Base-by-base conservation (phyloP, 2,329 filamentous ascomycete genomes). In the Trichoderma hamatum region DNA sequence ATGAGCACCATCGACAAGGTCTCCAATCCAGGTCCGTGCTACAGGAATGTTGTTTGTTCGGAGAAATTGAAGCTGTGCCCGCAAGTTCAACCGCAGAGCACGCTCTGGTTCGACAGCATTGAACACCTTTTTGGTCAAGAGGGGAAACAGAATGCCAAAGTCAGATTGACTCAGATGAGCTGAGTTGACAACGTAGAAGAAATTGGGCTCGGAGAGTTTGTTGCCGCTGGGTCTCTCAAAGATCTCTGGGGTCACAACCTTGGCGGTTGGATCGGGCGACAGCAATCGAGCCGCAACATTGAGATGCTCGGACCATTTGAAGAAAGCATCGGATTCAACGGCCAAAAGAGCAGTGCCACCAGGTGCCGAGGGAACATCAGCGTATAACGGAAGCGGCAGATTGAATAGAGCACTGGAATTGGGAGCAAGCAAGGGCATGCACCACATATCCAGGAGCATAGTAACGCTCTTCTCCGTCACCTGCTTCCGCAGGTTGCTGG, bases 161-260 rank as follows among this genome's bases (percentile, higher is more conserved):
- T 97, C 93, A 24, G 89, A 92, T 79, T 96, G 93, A 69, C 87
- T 92, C 30, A 96, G 85, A 76, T 97, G 93, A 0, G 93, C 92
- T n/a, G 90, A 91, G 55, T 86, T 83, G 16, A 84, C 77, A 3
- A 92, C 89, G 77, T 92, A 95, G 81, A 92, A 96, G 75, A 95
- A 88, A 73, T 90, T 86, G 5, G 92, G 89, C 68, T 84, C 82
- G 0, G 80, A 73, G 16, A 86, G 78, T 67, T 76, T 78, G 32
- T 81, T 77, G 10, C 82, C 83, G 67, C 81, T 80, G 4, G 79
- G 79, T 3, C 81, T 78, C 68, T 84, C 78, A 71, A 82, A 83
- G 11, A 81, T 71, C 4, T 79, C 74, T 0, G 84, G 74, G 1
- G 79, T 76, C 1, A 88, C 84, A 0, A 77, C 73, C 34, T 77